Base-by-base conservation (phyloP, 1,139 yeast species). In the Taphrina communis region DNA sequence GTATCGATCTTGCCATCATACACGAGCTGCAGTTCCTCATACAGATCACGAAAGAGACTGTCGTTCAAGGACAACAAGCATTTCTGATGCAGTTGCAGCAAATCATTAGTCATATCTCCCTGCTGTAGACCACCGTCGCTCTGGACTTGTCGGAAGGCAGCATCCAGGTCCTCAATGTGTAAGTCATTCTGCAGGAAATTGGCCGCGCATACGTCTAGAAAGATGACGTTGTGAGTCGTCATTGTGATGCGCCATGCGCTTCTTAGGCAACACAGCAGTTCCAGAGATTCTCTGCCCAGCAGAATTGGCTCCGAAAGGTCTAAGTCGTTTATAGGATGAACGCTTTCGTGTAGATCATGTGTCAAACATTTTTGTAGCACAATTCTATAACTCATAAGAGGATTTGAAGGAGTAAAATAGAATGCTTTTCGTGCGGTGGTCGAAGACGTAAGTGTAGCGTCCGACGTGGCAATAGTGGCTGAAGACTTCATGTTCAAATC, bases 11-110 rank as follows among this genome's bases (percentile, higher is more conserved):
- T 59, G 6, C 11, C n/a, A n/a, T 21, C 35, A 19, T 50, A 66
- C 7, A 56, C 55, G 25, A 17, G n/a, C 35, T 66, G 59, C 6
- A 66, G 44, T 25, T 59, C 60, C 2, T 51, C 58, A 35, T 59
- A 58, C 9, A 66, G 56, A 36, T 53, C 62, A n/a, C 69, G 65
- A 14, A 66, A 36, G 11, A 66, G 60, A 19, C 50, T 11, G 7
- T 66, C 69, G 25, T 51, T 59, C 38, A 66, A 31, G 3, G 57
- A 14, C 4, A 59, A 31, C 57, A 66, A 31, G n/a, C 55, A 38
- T 19, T 51, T 39, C 25, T 52, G 44, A 31, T 59, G 60, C 7
- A 21, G 6, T 19, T 35, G 38, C 17, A 39, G 21, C 6, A 57
- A 58, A 12, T 55, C 31, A 3, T 17, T 17, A 6, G 60, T 59